Evolutionary conservation across 371 early-diverging fungal genomes (phyloP).

Genomic region (Apophysomyces trapeziformis): DNA sequence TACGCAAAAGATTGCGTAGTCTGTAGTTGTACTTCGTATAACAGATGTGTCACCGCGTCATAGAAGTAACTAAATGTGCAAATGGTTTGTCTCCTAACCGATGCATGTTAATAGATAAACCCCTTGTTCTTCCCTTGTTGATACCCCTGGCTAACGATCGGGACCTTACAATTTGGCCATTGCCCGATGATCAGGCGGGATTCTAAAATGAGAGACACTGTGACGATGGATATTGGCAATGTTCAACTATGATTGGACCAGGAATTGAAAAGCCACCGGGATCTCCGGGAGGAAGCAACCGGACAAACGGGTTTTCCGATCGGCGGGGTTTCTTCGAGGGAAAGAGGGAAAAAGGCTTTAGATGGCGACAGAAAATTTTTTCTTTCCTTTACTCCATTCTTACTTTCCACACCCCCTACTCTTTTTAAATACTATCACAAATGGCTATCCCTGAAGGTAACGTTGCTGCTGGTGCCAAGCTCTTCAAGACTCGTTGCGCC

Average conservation of each 20-base stretch:
- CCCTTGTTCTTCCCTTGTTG: no score
- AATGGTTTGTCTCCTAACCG: no score
- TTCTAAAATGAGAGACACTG: no score
- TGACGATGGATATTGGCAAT: no score
- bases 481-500: slow-evolving; percentile 99
- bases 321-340: slow-evolving; percentile 6
- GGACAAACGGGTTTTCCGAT: neutral
- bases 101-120: no score
- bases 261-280: neutral
- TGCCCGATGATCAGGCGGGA: neutral
- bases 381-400: slow-evolving; percentile 24
- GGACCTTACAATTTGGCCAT: neutral
- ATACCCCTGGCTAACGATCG: no score
- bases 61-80: no score
- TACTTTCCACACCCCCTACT: slow-evolving; percentile 29
- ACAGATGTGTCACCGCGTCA: no score
- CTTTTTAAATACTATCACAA: slow-evolving; percentile 11
- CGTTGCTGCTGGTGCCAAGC: slow-evolving; percentile 88
- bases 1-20: no score
- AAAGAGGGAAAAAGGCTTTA: neutral
- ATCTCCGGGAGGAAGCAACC: neutral
- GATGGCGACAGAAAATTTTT: slow-evolving; percentile 14
- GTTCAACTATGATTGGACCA: neutral
- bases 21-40: no score
- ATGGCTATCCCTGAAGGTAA: slow-evolving; percentile 45